Evolutionary conservation across 371 early-diverging fungal species (phyloP), one percentile per base, ranked within the genome.

Genomic region (Basidiobolus meristosporus): DNA sequence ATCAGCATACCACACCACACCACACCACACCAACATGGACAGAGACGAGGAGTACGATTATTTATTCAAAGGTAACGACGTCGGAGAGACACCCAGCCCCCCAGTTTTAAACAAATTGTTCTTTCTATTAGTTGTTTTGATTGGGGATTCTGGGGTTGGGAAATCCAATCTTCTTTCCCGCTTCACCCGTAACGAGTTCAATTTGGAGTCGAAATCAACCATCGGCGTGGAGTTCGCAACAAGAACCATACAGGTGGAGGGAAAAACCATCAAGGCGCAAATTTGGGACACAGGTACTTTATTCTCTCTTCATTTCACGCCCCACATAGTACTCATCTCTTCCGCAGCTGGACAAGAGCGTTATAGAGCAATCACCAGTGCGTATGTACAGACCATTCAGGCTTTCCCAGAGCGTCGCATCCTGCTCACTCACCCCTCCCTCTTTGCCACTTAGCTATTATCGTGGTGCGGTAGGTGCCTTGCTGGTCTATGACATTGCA

Each of bases 201-300:
- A 83, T 59, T 58, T 90, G 47, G 93, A 92, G 49, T 89, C 93
- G 38, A 97, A 96, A 57, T 92, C 99, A 32, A 99, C 99, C 44
- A 99, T 99, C 57, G 99, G 99, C 46, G 98, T 99, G 31, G 97
- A 99, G 59, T 99, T 99, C 67, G 98, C 93, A 34, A 98, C 98
- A 30, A 73, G 92, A 44, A 84, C 78, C 56, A 92, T 98, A 52
- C 83, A 91, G 53, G 89, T 99, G 10, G 92, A 96, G 47, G 73
- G 75, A 40, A 90, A 93, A 62, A 87, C 82, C 19, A 90, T 99
- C 51, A 99, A 99, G 63, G 96, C 98, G 22, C 99, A 99, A 63
- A 98, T 99, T 51, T 99, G 99, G 99, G 99, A 97, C 53, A 95
- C 97, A 41, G 81, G 75, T 71, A 57, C 40, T 18, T 40, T 38